Evolutionary conservation across 2,329 filamentous ascomycete species (phyloP).

Genomic region (Huntiella decipiens): DNA sequence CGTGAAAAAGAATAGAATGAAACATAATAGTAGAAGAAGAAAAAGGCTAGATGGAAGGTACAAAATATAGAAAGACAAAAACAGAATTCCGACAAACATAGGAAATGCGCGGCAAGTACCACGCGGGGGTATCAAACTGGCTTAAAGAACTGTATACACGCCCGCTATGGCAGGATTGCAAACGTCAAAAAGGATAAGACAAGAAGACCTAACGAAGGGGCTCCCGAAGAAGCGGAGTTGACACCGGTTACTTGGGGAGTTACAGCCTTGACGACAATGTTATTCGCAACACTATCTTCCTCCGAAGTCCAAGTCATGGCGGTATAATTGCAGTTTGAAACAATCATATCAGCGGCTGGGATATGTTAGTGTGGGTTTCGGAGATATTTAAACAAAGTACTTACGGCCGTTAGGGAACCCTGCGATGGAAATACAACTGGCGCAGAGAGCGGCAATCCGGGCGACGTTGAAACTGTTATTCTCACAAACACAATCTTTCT

Average conservation of each 20-base stretch:
- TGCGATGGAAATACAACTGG: constrained; percentile 20
- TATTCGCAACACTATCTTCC: constrained; percentile 18
- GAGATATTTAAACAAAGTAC: constrained; percentile 10
- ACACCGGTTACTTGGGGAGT: constrained; percentile 14
- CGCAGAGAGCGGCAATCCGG: constrained; percentile 20
- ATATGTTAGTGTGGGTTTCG: background rate
- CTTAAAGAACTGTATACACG: too few species aligned
- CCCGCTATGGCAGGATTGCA: too few species aligned
- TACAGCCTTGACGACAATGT: constrained; percentile 19
- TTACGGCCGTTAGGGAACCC: constrained; percentile 18
- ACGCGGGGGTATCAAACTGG: too few species aligned
- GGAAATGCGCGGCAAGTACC: background rate
- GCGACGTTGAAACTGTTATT: constrained; percentile 24
- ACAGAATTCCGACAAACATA: background rate
- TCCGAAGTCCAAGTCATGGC: constrained; percentile 16
- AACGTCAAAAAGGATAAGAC: background rate
- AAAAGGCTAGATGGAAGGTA: too few species aligned
- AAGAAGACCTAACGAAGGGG: background rate
- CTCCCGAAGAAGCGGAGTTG: constrained; percentile 3
- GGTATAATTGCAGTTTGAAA: constrained; percentile 20
- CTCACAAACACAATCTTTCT: constrained; percentile 21
- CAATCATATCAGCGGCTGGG: constrained; percentile 21
- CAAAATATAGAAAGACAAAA: too few species aligned
- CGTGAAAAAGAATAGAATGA: background rate
- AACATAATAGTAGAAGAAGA: too few species aligned